Percentiles rank a stretch among this genome's conserved stretches.
Evolutionary conservation across 1,139 yeast genomes (phyloP).

Genomic region (Suhomyces anneliseae): DNA sequence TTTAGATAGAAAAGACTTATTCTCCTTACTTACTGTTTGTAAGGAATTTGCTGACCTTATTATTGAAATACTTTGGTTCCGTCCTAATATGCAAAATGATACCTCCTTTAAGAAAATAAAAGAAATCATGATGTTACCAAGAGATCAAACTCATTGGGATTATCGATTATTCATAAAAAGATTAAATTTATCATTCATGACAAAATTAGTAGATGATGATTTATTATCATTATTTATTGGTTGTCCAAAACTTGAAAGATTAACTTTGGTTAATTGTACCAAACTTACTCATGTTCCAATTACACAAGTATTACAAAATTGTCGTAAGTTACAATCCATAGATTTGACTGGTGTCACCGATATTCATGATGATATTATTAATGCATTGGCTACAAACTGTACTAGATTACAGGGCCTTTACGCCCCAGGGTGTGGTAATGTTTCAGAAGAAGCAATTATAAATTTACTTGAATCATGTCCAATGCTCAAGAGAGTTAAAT

Average conservation of each 20-base stretch:
- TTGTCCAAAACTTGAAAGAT: conserved; percentile 77
- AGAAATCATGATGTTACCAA: conserved; percentile 53
- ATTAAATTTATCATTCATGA: conserved; percentile 75
- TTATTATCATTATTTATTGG: conserved; percentile 56
- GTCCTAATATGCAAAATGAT: conserved; percentile 74
- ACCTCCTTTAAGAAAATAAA: conserved; percentile 51
- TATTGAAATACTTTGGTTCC: conserved; percentile 82
- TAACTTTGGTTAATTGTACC: conserved; percentile 81
- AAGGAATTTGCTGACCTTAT: conserved; percentile 78
- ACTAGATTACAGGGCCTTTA: conserved; percentile 83
- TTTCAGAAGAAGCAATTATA: conserved; percentile 66
- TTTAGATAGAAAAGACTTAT: conserved; percentile 66
- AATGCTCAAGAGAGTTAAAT: conserved; percentile 76
- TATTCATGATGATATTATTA: conserved; percentile 64
- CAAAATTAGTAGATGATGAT: conserved; percentile 65
- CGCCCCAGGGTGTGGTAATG: conserved; percentile 77
- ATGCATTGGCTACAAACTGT: conserved; percentile 71
- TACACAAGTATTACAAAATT: conserved; percentile 58
- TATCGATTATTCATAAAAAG: conserved; percentile 77
- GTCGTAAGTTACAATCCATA: conserved; percentile 75
- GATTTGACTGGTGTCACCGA: conserved; percentile 86
- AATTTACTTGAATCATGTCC: conserved; percentile 64
- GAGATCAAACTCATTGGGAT: conserved; percentile 59
- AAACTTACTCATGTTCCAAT: conserved; percentile 63
- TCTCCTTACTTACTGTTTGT: conserved; percentile 72